Percentiles rank a stretch among this genome's conserved stretches.
These are phyloP conservation scores for Colletotrichum sp. DNA, from an alignment of 2,329 filamentous ascomycete species.

Conservation along the genomic window DNA sequence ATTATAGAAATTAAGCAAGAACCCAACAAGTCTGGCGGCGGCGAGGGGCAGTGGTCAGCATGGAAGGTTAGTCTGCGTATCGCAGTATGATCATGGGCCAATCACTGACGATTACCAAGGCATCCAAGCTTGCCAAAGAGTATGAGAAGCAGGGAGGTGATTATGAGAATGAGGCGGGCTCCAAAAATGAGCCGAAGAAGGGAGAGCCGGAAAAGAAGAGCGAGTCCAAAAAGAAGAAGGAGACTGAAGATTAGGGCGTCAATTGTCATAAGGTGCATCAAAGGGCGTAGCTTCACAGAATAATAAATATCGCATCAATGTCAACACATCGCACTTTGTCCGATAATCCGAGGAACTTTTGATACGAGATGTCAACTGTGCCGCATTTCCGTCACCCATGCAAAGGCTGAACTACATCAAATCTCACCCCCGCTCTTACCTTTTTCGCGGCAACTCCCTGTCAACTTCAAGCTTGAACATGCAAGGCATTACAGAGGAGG, in stretches of 20 bases:
- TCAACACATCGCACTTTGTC: neutral
- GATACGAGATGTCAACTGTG: neutral
- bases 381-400: neutral
- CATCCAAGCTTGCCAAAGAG: constrained; percentile 42
- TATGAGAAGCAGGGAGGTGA: constrained; percentile 46
- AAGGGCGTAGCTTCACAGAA: neutral
- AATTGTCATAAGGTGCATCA: neutral
- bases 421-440: neutral
- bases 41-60: constrained; percentile 32
- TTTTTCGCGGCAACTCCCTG: neutral
- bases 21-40: constrained; percentile 44
- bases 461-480: neutral
- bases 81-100: accelerated
- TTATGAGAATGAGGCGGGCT: constrained; percentile 43
- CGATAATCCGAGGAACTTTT: neutral
- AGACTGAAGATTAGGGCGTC: neutral
- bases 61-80: constrained; percentile 17
- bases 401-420: neutral
- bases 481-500: neutral
- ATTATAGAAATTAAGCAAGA: constrained; percentile 42
- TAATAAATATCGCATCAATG: neutral
- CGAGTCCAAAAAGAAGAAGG: constrained; percentile 24
- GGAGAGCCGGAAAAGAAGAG: constrained; percentile 31
- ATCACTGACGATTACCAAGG: constrained; percentile 19
- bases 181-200: constrained; percentile 39